Evolutionary conservation across 2,329 filamentous ascomycete species (phyloP).

Genomic region (Cytospora piceicola): DNA sequence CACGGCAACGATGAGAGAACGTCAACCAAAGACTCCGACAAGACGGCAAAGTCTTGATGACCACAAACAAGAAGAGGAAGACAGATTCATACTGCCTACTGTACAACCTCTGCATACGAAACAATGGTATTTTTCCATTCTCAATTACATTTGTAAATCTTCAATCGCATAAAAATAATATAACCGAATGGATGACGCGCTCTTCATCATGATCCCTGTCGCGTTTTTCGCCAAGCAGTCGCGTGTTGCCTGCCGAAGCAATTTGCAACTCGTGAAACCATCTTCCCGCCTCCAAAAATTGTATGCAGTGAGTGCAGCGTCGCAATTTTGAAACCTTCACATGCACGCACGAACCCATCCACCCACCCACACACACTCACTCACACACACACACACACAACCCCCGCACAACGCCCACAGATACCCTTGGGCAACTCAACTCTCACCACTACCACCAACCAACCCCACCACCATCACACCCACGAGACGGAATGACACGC

Average conservation of each 20-base stretch:
- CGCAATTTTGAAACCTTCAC: neutral
- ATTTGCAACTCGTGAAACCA: neutral
- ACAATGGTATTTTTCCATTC: too few relatives aligned
- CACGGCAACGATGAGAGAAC: slow-evolving; percentile 88
- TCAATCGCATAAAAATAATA: too few relatives aligned
- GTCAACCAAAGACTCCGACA: slow-evolving; percentile 67
- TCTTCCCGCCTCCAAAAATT: neutral
- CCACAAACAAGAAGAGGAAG: neutral
- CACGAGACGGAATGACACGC: slow-evolving; percentile 25
- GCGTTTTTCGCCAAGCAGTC: too few relatives aligned
- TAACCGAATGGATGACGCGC: neutral
- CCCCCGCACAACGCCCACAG: too few relatives aligned
- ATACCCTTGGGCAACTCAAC: neutral
- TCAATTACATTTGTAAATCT: too few relatives aligned
- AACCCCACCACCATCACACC: too few relatives aligned
- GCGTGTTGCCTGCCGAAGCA: too few relatives aligned
- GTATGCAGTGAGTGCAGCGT: neutral
- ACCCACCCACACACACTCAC: neutral
- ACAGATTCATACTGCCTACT: neutral
- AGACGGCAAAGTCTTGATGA: slow-evolving; percentile 11
- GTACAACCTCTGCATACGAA: neutral
- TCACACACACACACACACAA: neutral
- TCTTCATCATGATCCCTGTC: too few relatives aligned
- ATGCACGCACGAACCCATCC: neutral
- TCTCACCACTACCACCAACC: neutral